Base-by-base conservation (phyloP, 2,329 filamentous ascomycete genomes). In the Hawksworthiomyces lignivorus region DNA sequence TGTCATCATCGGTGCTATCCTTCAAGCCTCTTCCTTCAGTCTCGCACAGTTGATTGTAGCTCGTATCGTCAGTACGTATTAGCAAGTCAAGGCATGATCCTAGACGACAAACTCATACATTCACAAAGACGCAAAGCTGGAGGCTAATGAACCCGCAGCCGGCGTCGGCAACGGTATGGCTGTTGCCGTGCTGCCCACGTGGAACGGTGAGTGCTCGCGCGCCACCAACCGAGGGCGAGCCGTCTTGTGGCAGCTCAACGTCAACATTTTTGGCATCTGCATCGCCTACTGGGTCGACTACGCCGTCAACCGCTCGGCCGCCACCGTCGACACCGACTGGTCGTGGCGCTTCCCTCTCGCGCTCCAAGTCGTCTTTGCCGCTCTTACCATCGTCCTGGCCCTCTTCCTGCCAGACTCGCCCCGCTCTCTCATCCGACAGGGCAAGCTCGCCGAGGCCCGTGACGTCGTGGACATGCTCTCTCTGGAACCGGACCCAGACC, bases 361-460 rank as follows among this genome's bases (percentile, higher is more conserved):
- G 7, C 50, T 59, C n/a, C 50, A 58, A 46, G 50, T 53, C 22
- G 42, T 52, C 12, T 55, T 59, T n/a, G 57, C 54, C 7, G 43
- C 53, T 10, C 50, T 46, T 29, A 52, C 59, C 24, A 34, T 60
- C 17, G 44, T 52, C 14, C 7, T 15, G 3, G 27, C 62, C 3
- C 46, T 55, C 5, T 58, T 66, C 24, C 56, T 65, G 4, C 67
- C 66, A 0, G 68, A 71, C 47, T 66, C 62, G 1, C 67, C 68
- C 1, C 67, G 67, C 45, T 70, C 62, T 59, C 58, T 67, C 5
- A 56, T 68, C 6, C 62, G 18, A 58, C 56, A 24, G 51, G 56
- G 17, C 39, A 52, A 12, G 55, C 58, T 5, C 50, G 62, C 19
- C 29, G 41, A 35, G n/a, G 36, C 36, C 17, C 41, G 36, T 19